Percentiles rank a stretch among this genome's conserved stretches.
Evolutionary conservation across 306 rosid genomes (phyloP).

Genomic region (Vigna nakashimae): DNA sequence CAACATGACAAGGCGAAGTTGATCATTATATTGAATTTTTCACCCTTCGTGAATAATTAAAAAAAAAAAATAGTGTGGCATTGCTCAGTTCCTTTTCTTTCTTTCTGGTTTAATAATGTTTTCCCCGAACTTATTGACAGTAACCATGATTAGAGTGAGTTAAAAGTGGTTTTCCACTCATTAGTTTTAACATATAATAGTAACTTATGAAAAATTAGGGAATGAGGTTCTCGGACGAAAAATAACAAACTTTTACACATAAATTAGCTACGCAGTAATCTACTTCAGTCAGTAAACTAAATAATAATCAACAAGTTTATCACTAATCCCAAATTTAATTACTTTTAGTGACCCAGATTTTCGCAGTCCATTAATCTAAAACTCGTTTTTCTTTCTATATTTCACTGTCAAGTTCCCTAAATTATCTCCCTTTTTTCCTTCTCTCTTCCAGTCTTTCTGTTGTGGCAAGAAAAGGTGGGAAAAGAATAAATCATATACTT

Average conservation of each 20-base stretch:
- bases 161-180: constrained; percentile 22
- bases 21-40: not conserved
- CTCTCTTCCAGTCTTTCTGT: not conserved
- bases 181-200: not conserved
- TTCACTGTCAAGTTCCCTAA: not conserved
- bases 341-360: not conserved
- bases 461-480: not conserved
- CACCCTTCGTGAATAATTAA: constrained; percentile 10
- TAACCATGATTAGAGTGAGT: constrained; percentile 7
- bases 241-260: not conserved
- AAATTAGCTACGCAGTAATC: not conserved
- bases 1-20: constrained; percentile 3
- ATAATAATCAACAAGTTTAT: not conserved
- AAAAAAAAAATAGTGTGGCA: not conserved
- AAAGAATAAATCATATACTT: not conserved
- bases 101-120: constrained; percentile 29
- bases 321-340: not conserved
- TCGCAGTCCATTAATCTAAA: not conserved
- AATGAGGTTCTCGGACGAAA: not conserved
- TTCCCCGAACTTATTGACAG: not conserved
- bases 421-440: not conserved
- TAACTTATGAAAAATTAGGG: not conserved
- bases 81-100: not conserved
- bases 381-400: not conserved
- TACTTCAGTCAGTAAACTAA: not conserved